These are phyloP conservation scores for Acmispon strigosus DNA, from an alignment of 306 rosid species.

Conservation along the genomic window DNA sequence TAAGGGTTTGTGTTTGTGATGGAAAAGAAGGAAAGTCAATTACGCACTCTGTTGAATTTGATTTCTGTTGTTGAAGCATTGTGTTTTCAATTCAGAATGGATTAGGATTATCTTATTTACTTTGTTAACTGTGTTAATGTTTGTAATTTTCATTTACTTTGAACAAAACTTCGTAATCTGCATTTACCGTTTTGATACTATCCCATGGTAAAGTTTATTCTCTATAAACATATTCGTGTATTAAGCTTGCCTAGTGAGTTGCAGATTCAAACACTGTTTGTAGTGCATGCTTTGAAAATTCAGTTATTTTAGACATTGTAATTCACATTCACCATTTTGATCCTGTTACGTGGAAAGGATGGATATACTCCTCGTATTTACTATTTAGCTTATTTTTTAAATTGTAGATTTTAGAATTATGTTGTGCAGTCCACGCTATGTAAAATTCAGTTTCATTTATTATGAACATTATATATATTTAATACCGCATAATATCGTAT, in stretches of 20 bases:
- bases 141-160: background rate
- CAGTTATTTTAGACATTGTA: too few relatives aligned
- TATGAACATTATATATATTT: background rate
- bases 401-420: background rate
- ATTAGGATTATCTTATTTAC: too few relatives aligned
- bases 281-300: too few relatives aligned
- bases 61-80: background rate
- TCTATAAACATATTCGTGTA: too few relatives aligned
- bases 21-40: background rate
- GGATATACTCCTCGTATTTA: background rate
- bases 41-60: background rate
- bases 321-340: too few relatives aligned
- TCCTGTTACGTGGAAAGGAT: too few relatives aligned
- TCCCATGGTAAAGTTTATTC: too few relatives aligned
- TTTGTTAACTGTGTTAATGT: too few relatives aligned
- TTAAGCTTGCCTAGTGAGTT: too few relatives aligned
- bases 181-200: background rate
- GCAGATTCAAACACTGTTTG: too few relatives aligned
- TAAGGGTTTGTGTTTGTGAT: constrained; percentile 8
- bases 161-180: background rate
- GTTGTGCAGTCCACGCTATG: background rate
- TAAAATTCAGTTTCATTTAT: too few relatives aligned
- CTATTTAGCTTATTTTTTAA: background rate
- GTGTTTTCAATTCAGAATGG: background rate
- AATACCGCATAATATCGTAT: background rate